Base-by-base conservation (phyloP, 768 basidiomycete genomes). In the Naematelia encephala region DNA sequence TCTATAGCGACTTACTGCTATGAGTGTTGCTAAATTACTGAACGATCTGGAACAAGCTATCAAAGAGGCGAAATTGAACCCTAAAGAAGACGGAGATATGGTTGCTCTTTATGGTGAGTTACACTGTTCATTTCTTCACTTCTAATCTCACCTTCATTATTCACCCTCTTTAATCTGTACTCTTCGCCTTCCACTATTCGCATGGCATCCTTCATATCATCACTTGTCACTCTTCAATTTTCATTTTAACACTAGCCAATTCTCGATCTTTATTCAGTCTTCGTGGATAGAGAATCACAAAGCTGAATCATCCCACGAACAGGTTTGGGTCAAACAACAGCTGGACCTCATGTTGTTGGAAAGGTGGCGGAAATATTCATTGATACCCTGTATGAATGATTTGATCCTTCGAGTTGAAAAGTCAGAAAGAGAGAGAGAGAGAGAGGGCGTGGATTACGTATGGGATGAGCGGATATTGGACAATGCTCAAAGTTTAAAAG, bases 251-350 rank as follows among this genome's bases (percentile, higher is more conserved):
- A 48, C 11, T 48, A 21, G 47, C 47, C 2, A 48, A 48, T n/a
- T 1, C 1, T 11, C 19, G 25, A 14, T 48, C 47, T n/a, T n/a
- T n/a, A n/a, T n/a, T n/a, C 55, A 28, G 4, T 5, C 4, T 25
- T 23, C 23, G 43, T 19, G 13, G 39, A 54, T 23, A 29, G 27
- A 49, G 16, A 5, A 19, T 43, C 56, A 28, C 50, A 28, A 22
- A 22, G 44, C 58, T 67, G 51, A 45, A n/a, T n/a, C n/a, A n/a
- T n/a, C n/a, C n/a, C n/a, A n/a, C n/a, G n/a, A n/a, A 25, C 52
- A 91, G 89, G 90, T 68, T 80, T 92, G 25, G 89, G 90, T 43
- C 84, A 85, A 54, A 91, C 89, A 5, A 90, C 86, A 66, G 85
- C 89, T 16, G 91, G 91, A 1, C 87, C 89, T 10, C 82, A 84